A percentile compares a stretch with the other conserved stretches of the same genome.
These are phyloP conservation scores for Lichina pygmaea DNA, from an alignment of 495 filamentous ascomycete genomes.

Conservation along the genomic window DNA sequence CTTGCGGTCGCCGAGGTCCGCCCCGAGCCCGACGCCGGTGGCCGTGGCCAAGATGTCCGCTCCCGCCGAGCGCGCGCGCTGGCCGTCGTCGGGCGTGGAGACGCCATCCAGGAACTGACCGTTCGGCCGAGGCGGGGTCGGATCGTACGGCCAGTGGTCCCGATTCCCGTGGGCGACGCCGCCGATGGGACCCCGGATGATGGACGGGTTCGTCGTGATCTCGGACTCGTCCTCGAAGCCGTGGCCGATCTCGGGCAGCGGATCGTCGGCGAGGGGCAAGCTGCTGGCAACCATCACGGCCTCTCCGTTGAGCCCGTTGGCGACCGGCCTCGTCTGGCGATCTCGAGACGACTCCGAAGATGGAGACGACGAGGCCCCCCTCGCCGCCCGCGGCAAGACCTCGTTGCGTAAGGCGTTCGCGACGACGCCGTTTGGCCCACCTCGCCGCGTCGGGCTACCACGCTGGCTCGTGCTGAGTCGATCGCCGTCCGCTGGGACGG, in stretches of 20 bases:
- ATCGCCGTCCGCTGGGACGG: neutral
- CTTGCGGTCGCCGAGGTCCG: constrained; percentile 14
- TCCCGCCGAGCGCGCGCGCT: constrained; percentile 10
- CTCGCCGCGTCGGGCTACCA: neutral
- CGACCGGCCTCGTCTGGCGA: constrained; percentile 23
- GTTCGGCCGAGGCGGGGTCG: constrained; percentile 18
- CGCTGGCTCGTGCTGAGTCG: neutral
- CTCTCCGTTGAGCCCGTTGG: constrained; percentile 16
- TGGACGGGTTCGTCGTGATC: constrained; percentile 51
- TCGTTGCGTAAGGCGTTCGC: neutral
- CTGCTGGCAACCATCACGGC: constrained; percentile 27
- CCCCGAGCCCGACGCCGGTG: constrained; percentile 17
- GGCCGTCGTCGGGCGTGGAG: constrained; percentile 9
- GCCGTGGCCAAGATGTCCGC: constrained; percentile 17
- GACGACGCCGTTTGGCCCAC: neutral
- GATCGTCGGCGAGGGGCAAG: constrained; percentile 29
- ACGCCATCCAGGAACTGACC: constrained; percentile 14
- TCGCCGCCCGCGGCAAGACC: neutral
- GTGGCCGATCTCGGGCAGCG: constrained; percentile 41
- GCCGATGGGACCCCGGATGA: constrained; percentile 40
- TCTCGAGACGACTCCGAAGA: constrained; percentile 22
- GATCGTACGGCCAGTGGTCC: constrained; percentile 25
- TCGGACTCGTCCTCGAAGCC: constrained; percentile 31
- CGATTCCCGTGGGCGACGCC: constrained; percentile 19
- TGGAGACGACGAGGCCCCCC: neutral